Base-by-base conservation (phyloP, 306 rosid species). In the Ceratonia siliqua region DNA sequence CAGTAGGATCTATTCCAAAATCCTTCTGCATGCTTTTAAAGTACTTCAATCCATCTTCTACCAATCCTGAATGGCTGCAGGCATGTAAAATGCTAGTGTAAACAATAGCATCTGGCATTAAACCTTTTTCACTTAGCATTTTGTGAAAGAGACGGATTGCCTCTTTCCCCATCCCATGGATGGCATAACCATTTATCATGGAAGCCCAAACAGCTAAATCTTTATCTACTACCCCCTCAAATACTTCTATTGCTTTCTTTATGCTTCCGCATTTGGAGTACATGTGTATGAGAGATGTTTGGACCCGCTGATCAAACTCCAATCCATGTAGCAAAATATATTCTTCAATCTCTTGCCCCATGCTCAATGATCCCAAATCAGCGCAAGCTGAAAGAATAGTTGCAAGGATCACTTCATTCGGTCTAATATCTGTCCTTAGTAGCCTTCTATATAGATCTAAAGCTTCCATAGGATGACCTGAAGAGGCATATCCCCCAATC, bases 211-310 rank as follows among this genome's bases (percentile, higher is more conserved):
- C 76, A 54, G 85, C 85, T 66, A 89, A 81, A 84, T 91, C 94
- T 74, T 87, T 91, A 73, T 25, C 76, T 10, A 18, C 38, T 52
- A 89, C 78, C 10, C 70, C 74, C 75, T 85, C 83, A 68, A 84
- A 91, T 49, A 84, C 81, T 71, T 73, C 82, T 61, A 79, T 64
- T 45, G 92, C 84, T 56, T 66, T 82, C 68, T 68, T 79, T 52
- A 87, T 79, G 70, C 70, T 79, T 48, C 94, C 97, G 46, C 90
- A 85, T 66, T 86, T 89, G 54, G 89, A 91, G 84, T 86, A 89
- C 94, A 89, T 83, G 82, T 91, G 85, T 76, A 91, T 82, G n/a
- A 91, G 83, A 71, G 94, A 91, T 32, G 86, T 82, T 62, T 86
- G 90, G 46, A 89, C 77, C 20, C 79, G 89, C 57, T 76, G 72